Percentiles rank a stretch among this genome's conserved stretches.
Evolutionary conservation across 1,139 yeast species (phyloP).

Genomic region (Candida sp.): DNA sequence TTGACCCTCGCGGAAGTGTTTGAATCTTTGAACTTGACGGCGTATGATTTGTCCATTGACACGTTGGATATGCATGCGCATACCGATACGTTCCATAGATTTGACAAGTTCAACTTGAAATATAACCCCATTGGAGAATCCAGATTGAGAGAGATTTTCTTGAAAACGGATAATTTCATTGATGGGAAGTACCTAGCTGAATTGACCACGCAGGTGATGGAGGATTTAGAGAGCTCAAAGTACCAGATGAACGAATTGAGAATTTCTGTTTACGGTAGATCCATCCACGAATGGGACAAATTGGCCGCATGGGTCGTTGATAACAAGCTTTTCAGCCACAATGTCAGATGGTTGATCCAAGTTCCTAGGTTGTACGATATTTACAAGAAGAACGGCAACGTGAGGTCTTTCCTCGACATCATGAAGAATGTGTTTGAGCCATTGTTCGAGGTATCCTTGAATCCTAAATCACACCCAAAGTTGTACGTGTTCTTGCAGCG

Average conservation of each 20-base stretch:
- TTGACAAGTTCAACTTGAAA: slow-evolving; percentile 96
- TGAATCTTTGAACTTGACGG: slow-evolving; percentile 86
- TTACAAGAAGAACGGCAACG: slow-evolving; percentile 79
- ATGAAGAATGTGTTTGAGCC: slow-evolving; percentile 84
- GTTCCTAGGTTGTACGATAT: slow-evolving; percentile 93
- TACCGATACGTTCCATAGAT: slow-evolving; percentile 96
- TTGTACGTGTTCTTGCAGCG: slow-evolving; percentile 86
- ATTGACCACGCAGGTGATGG: slow-evolving; percentile 89
- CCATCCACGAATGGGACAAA: slow-evolving; percentile 92
- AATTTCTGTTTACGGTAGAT: slow-evolving; percentile 92
- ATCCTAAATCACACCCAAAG: slow-evolving; percentile 89
- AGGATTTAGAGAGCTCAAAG: slow-evolving; percentile 92
- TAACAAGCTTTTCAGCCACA: slow-evolving; percentile 88
- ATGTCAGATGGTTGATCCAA: slow-evolving; percentile 97
- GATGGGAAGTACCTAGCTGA: slow-evolving; percentile 92
- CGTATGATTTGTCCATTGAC: slow-evolving; percentile 94
- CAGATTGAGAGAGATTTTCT: slow-evolving; percentile 91
- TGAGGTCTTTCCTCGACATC: slow-evolving; percentile 74
- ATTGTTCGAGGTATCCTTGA: slow-evolving; percentile 85
- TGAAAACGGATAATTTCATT: slow-evolving; percentile 94
- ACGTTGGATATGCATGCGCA: slow-evolving; percentile 99
- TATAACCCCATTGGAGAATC: slow-evolving; percentile 99
- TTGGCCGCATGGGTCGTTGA: slow-evolving; percentile 96
- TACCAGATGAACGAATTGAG: slow-evolving; percentile 98
- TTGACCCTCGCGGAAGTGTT: slow-evolving; percentile 88